Conservation (phyloP, 148 eudicot genomes). For the Vaccinium vitisidaea region DNA sequence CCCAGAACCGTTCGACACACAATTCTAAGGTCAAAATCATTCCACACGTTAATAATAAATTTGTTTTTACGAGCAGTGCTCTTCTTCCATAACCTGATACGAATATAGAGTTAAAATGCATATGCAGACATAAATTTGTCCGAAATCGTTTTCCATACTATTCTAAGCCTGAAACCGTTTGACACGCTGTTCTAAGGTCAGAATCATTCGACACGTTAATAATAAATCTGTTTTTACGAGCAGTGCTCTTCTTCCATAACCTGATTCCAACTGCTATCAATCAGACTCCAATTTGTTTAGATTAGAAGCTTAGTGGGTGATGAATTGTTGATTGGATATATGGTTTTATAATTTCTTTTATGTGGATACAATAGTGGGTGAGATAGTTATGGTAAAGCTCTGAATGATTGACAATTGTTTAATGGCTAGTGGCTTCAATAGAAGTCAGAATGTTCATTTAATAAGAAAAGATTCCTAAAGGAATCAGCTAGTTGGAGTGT, state of each 20-base stretch:
- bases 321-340: not conserved
- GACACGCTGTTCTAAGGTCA: too few relatives aligned
- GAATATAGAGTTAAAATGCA: too few relatives aligned
- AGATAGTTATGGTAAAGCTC: constrained; percentile 23
- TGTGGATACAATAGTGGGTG: constrained; percentile 22
- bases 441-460: constrained; percentile 11
- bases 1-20: too few relatives aligned
- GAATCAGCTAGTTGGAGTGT: constrained; percentile 11
- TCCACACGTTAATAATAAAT: too few relatives aligned
- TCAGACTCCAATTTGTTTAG: not conserved
- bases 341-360: not conserved
- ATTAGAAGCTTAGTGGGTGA: not conserved
- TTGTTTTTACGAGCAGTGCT: not conserved
- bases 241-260: not conserved
- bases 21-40: too few relatives aligned
- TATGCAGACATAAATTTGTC: too few relatives aligned
- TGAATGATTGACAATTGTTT: constrained; percentile 21
- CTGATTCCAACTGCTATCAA: not conserved
- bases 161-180: too few relatives aligned
- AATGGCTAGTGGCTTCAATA: not conserved
- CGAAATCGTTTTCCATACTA: too few relatives aligned
- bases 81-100: not conserved
- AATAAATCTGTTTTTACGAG: too few relatives aligned
- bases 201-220: too few relatives aligned
- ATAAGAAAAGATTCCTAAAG: constrained; percentile 24